Conservation (phyloP, 2,329 filamentous ascomycete genomes). For the Didymella pomorum region DNA sequence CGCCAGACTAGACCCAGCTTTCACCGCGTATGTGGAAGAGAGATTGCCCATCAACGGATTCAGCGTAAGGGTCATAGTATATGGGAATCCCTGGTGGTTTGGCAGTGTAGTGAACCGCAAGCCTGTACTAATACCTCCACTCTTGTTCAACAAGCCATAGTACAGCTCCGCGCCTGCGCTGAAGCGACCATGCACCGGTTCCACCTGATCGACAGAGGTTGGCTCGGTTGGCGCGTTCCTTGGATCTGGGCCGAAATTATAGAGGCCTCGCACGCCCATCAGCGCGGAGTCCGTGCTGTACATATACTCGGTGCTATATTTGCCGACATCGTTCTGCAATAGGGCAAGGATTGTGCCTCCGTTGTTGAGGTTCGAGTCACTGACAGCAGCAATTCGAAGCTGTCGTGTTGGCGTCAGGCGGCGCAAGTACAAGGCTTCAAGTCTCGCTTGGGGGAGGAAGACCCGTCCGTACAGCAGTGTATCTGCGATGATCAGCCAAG, state of each 20-base stretch:
- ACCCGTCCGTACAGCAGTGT: conserved; percentile 78
- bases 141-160: conserved; percentile 94
- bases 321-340: conserved; percentile 82
- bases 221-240: conserved; percentile 43
- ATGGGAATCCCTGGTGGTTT: conserved; percentile 80
- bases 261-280: conserved; percentile 85
- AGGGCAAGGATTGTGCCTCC: conserved; percentile 78
- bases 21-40: conserved; percentile 89
- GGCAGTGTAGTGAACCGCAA: conserved; percentile 88
- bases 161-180: conserved; percentile 93
- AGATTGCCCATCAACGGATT: conserved; percentile 96
- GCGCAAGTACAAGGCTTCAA: conserved; percentile 85
- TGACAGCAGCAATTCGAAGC: conserved; percentile 80
- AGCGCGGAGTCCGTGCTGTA: conserved; percentile 92
- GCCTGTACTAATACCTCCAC: conserved; percentile 88
- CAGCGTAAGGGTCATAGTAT: conserved; percentile 90
- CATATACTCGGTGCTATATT: conserved; percentile 87
- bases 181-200: conserved; percentile 79
- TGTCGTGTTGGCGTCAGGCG: conserved; percentile 80
- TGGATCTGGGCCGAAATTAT: conserved; percentile 88
- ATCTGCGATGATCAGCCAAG: conserved; percentile 51
- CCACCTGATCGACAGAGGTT: conserved; percentile 34
- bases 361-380: conserved; percentile 73
- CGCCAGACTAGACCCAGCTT: conserved; percentile 81
- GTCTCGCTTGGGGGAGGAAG: conserved; percentile 82